These are phyloP conservation scores for Dryas alaskensis DNA, from an alignment of 306 rosid genomes.

Conservation along the genomic window DNA sequence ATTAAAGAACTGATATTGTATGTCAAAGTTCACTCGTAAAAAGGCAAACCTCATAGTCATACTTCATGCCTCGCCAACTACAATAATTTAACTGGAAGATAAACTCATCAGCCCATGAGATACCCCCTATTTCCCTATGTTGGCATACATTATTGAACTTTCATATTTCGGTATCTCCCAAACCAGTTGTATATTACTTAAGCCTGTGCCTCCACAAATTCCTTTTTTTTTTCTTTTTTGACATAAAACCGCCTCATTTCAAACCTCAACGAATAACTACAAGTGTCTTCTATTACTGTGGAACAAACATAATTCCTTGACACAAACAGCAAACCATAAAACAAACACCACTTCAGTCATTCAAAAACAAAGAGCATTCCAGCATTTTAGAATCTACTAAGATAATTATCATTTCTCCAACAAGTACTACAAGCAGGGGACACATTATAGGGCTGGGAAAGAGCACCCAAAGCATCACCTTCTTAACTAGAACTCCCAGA, in stretches of 20 bases:
- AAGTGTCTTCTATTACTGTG: too few species aligned
- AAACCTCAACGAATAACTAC: too few species aligned
- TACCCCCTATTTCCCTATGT: too few species aligned
- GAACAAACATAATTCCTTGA: not conserved
- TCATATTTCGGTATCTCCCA: not conserved
- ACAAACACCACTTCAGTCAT: not conserved
- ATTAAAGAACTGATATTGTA: too few species aligned
- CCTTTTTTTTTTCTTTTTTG: too few species aligned
- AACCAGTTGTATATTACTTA: not conserved
- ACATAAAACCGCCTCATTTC: too few species aligned
- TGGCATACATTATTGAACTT: too few species aligned
- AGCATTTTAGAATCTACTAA: not conserved
- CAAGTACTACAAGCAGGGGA: not conserved
- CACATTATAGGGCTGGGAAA: not conserved
- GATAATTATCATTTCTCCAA: not conserved
- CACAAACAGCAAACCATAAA: not conserved
- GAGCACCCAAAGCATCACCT: not conserved
- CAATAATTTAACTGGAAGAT: too few species aligned
- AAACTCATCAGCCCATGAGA: too few species aligned
- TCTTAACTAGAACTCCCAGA: not conserved
- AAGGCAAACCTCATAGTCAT: not conserved
- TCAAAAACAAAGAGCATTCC: not conserved
- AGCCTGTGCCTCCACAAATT: too few species aligned
- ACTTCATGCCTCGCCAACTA: not conserved
- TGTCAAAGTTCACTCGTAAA: not conserved